Evolutionary conservation across 768 basidiomycete species (phyloP).

Genomic region (Panaeolus papilionaceus): DNA sequence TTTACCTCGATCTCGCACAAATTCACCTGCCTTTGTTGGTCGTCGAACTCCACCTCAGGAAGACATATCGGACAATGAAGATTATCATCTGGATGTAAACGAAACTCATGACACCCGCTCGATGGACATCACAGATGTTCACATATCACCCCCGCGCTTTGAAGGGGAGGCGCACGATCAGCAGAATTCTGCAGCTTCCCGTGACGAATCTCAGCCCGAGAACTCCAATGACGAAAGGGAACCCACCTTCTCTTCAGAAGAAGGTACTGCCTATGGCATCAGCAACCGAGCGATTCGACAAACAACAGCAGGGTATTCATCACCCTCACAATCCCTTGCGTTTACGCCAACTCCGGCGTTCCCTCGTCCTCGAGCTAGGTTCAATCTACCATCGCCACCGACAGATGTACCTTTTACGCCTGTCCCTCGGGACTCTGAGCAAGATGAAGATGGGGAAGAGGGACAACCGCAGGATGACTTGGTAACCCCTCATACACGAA

Average conservation of each 20-base stretch:
- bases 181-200: slow-evolving; percentile 29
- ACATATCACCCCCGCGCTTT: slow-evolving; percentile 47
- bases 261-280: slow-evolving; percentile 42
- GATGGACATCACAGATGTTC: slow-evolving; percentile 62
- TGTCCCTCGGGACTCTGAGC: slow-evolving; percentile 30
- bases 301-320: slow-evolving; percentile 52
- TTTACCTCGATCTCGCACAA: slow-evolving; percentile 57
- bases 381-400: slow-evolving; percentile 55
- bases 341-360: slow-evolving; percentile 77
- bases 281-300: slow-evolving; percentile 30
- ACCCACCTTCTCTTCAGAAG: slow-evolving; percentile 78
- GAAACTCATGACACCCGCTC: slow-evolving; percentile 45
- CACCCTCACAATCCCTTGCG: slow-evolving; percentile 58
- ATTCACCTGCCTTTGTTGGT: slow-evolving; percentile 50
- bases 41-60: slow-evolving; percentile 33
- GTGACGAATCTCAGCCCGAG: slow-evolving; percentile 26
- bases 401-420: slow-evolving; percentile 48
- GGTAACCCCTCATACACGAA: slow-evolving; percentile 73
- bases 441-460: slow-evolving; percentile 29
- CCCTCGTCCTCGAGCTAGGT: slow-evolving; percentile 66
- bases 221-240: slow-evolving; percentile 42
- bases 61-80: slow-evolving; percentile 24
- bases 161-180: slow-evolving; percentile 30
- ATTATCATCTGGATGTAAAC: slow-evolving; percentile 33
- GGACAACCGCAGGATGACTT: slow-evolving; percentile 46